Evolutionary conservation across 805 yeast genomes (phyloP), one percentile per base, ranked within the genome.

Genomic region (Yarrowia phangngaensis): DNA sequence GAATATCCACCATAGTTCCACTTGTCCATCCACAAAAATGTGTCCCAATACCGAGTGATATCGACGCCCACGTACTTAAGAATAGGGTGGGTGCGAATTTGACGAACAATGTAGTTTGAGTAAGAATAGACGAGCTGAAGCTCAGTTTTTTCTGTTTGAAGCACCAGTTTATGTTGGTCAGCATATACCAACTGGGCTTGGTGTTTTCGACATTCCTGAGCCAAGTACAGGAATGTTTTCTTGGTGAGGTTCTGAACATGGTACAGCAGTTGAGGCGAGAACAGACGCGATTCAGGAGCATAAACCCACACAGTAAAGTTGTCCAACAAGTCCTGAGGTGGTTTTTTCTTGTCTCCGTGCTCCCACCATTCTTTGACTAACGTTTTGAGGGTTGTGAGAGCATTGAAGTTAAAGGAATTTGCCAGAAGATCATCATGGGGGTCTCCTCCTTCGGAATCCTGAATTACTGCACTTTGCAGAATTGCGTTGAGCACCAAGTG

Each of bases 321-420:
- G 57, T 85, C 85, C 53, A 88, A 82, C 75, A 89, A 75, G 1
- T 84, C 70, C 62, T 89, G 97, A 0, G 96, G 95, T 52, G 81
- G 79, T 7, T 70, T 56, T 56, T 82, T 76, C 15, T 70, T 69
- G 50, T 84, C 66, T 0, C 96, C 97, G 59, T 80, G 83, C 58
- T 87, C 94, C 95, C 97, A 90, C 96, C 96, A 87, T 23, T 73
- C 79, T 58, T 83, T 86, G 9, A 92, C 83, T 74, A 92, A 69
- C 6, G 73, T 63, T 59, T 94, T 75, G 50, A 92, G 70, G 1
- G 82, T 82, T 8, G 71, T 64, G 53, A 92, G 69, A 2, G 96
- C 84, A 0, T 84, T 77, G 0, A 80, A 73, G 8, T 89, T 82
- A 57, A 90, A 89, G 0, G 95, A 76, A 62, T 90, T 95, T 56